Evolutionary conservation across 208 protist genomes (phyloP).

Genomic region (Crithidia sp.): DNA sequence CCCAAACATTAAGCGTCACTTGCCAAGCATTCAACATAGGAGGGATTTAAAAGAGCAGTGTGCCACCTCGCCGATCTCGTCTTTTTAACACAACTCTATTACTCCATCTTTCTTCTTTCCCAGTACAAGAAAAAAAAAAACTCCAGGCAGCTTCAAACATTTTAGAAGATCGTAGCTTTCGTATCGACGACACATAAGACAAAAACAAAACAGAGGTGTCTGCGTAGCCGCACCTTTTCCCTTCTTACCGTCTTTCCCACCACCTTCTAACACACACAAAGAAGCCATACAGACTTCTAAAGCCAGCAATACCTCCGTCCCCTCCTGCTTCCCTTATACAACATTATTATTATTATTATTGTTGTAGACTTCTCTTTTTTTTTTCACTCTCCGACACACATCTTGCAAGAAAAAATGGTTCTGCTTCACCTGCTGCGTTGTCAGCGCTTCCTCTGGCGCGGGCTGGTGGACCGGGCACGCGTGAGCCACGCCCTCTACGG

Average conservation of each 20-base stretch:
- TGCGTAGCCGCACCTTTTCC: no score
- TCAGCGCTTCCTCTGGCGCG: constrained; percentile 26
- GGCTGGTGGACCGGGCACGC: constrained; percentile 16
- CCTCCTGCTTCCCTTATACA: no score
- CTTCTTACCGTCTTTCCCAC: no score
- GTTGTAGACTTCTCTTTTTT: not conserved
- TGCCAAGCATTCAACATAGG: no score
- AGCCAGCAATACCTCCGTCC: no score
- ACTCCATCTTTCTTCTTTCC: not conserved
- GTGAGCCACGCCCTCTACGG: constrained; percentile 23
- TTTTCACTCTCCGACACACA: not conserved
- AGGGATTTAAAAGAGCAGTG: no score
- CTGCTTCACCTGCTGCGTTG: constrained; percentile 17
- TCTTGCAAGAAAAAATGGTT: not conserved
- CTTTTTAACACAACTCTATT: not conserved
- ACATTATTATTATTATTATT: no score
- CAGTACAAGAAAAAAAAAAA: not conserved
- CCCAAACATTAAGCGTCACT: no score
- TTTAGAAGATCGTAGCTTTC: no score
- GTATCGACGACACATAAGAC: not conserved
- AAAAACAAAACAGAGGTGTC: not conserved
- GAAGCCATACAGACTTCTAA: no score
- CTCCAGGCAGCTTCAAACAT: not conserved
- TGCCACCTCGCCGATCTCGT: not conserved
- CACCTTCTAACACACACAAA: no score